Percentiles rank a stretch among this genome's conserved stretches.
These are phyloP conservation scores for Parmelia sp. DNA, from an alignment of 495 filamentous ascomycete species.

Conservation along the genomic window DNA sequence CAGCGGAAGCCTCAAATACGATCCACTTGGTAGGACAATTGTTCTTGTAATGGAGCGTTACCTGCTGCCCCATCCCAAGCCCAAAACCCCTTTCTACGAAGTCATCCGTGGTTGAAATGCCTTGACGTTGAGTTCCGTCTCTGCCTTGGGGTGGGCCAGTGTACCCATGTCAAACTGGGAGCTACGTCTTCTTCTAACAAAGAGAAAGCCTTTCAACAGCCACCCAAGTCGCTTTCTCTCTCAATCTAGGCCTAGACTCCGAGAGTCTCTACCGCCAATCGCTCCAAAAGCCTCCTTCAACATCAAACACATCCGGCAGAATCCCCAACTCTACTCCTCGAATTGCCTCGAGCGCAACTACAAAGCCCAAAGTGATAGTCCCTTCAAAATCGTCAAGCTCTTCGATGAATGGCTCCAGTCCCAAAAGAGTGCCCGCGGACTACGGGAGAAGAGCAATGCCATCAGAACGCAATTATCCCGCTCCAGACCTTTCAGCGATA, in stretches of 20 bases:
- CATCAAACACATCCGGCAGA: slow-evolving; percentile 82
- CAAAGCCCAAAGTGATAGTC: slow-evolving; percentile 54
- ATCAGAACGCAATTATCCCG: slow-evolving; percentile 26
- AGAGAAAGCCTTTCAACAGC: neutral
- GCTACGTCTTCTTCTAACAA: neutral
- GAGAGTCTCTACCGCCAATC: slow-evolving; percentile 35
- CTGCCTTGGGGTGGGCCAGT: too few species aligned
- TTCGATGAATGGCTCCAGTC: slow-evolving; percentile 57
- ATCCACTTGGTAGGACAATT: too few species aligned
- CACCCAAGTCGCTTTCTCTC: neutral
- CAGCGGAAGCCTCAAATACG: too few species aligned
- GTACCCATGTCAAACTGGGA: slow-evolving; percentile 9
- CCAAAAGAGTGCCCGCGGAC: slow-evolving; percentile 46
- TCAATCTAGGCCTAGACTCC: slow-evolving; percentile 15
- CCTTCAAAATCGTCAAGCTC: slow-evolving; percentile 61
- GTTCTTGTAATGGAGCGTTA: too few species aligned
- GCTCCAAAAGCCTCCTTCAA: slow-evolving; percentile 77
- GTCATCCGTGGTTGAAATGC: too few species aligned
- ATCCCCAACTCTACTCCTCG: slow-evolving; percentile 66
- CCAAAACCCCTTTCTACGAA: too few species aligned
- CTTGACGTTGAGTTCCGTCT: too few species aligned
- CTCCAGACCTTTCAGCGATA: slow-evolving; percentile 9
- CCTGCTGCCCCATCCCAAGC: too few species aligned
- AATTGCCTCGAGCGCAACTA: slow-evolving; percentile 89
- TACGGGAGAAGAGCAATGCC: slow-evolving; percentile 54